Base-by-base conservation (phyloP, 495 filamentous ascomycete species). In the Penicillium ochrochloron region DNA sequence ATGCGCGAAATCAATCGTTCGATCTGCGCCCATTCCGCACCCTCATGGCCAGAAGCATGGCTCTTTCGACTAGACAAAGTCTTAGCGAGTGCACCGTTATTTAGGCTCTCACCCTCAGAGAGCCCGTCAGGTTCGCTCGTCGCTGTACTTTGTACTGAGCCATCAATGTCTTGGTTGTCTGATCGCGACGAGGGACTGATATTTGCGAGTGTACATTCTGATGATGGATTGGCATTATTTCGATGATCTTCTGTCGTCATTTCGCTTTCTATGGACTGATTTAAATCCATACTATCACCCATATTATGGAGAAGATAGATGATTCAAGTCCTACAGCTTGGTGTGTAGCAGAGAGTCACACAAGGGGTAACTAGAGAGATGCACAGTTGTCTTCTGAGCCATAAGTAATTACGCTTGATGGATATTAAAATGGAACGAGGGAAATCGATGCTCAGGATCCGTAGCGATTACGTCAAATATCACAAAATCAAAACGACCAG, bases 1-100 rank as follows among this genome's bases (percentile, higher is more conserved):
- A 89, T 90, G 2, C 84, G 81, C 21, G 87, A 88, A 65, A 90
- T 83, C 15, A 90, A 63, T 33, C 69, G 75, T 63, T 86, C 77
- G 39, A 90, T 85, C 69, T 89, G 86, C 17, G 76, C 82, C 68
- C 80, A 81, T 56, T 87, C 84, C 50, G 86, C 84, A 21, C 82
- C 78, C 29, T 75, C 65, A 10, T 74, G 59, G 11, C 64, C 73
- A 2, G 80, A 80, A 0, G 73, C 73, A 25, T 69, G 58, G 29
- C 76, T 86, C 33, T 76, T 80, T 33, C 84, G 81, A 5, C 77
- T 76, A 25, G 86, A 87, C 6, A 89, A 63, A 0, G 75, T 81
- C 1, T 71, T 74, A 15, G 83, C 78, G 8, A 88, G 57, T 15
- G 86, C 80, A 51, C 85, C 80, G 57, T 89, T 82, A n/a, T 68